phyloP scores from a whole-genome alignment of 352 stramenopile species.

The Pythium aphanidermatum region DNA sequence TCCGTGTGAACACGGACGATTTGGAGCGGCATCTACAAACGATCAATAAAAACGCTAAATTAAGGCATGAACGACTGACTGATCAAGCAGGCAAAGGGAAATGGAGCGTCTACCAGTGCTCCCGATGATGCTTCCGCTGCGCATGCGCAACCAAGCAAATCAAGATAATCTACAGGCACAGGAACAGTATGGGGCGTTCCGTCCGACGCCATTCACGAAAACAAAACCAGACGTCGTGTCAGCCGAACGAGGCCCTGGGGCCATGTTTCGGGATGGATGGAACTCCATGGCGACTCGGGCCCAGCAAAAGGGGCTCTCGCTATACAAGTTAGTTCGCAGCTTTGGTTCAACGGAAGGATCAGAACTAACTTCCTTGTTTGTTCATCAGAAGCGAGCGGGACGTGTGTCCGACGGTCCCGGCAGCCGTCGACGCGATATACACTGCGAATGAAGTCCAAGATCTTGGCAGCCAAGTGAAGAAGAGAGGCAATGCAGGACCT shows the following conservation, averaged over 20 bases:
- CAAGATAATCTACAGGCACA: constrained; percentile 24
- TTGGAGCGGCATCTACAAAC: neutral
- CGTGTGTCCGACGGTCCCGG: constrained; percentile 36
- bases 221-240: neutral
- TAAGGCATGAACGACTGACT: neutral
- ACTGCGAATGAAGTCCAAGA: constrained; percentile 28
- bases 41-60: neutral
- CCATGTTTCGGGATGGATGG: constrained; percentile 37
- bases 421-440: constrained; percentile 44
- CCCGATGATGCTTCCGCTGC: constrained; percentile 40
- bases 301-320: constrained; percentile 15
- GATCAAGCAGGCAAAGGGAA: neutral
- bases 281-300: constrained; percentile 32
- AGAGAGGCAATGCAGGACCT: constrained; percentile 31
- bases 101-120: constrained; percentile 10
- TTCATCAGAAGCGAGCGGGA: constrained; percentile 32
- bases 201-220: constrained; percentile 34
- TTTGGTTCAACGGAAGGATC: too few species aligned
- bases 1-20: constrained; percentile 20
- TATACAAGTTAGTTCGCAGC: constrained; percentile 22
- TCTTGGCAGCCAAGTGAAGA: constrained; percentile 21
- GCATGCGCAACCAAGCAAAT: constrained; percentile 34
- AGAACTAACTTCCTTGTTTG: too few species aligned
- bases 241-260: constrained; percentile 26
- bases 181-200: constrained; percentile 42